These are phyloP conservation scores for Delphinella strobiligena DNA, from an alignment of 2,329 filamentous ascomycete species.

Conservation along the genomic window DNA sequence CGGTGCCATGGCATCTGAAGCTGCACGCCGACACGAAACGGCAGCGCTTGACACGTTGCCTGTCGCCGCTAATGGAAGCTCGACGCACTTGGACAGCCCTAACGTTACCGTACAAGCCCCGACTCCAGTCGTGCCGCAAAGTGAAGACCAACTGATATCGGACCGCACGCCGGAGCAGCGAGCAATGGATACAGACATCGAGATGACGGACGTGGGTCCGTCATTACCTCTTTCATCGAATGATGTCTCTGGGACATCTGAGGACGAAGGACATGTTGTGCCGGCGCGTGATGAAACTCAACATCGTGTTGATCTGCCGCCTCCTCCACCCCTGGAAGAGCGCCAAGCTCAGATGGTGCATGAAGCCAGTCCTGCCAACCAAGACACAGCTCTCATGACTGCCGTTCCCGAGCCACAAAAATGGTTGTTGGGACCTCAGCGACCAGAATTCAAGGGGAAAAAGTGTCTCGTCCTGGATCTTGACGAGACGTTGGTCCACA, in stretches of 20 bases:
- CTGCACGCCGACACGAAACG: neutral
- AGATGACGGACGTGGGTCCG: slow-evolving; percentile 50
- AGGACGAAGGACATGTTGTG: slow-evolving; percentile 16
- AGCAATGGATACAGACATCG: slow-evolving; percentile 41
- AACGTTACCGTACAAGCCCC: slow-evolving; percentile 33
- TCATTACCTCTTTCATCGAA: slow-evolving; percentile 37
- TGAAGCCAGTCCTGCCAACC: slow-evolving; percentile 7
- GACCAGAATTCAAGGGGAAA: slow-evolving; percentile 67
- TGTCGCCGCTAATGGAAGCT: slow-evolving; percentile 3
- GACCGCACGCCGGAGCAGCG: slow-evolving; percentile 38
- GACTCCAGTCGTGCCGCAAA: slow-evolving; percentile 29
- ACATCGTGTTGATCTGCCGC: slow-evolving; percentile 39
- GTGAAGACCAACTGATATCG: slow-evolving; percentile 27
- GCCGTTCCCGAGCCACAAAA: slow-evolving; percentile 42
- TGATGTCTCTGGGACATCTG: slow-evolving; percentile 33
- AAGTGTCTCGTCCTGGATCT: slow-evolving; percentile 94
- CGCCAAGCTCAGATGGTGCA: slow-evolving; percentile 21
- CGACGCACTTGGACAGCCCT: slow-evolving; percentile 13
- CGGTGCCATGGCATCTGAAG: neutral
- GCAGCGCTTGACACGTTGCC: slow-evolving; percentile 3
- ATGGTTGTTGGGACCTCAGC: slow-evolving; percentile 70
- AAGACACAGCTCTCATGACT: slow-evolving; percentile 19
- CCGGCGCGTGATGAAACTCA: slow-evolving; percentile 18
- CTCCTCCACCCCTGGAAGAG: slow-evolving; percentile 41
- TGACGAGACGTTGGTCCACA: slow-evolving; percentile 94